Evolutionary conservation across 2,329 filamentous ascomycete species (phyloP), one percentile per base, ranked within the genome.

Genomic region (Microcyclospora pomicola): DNA sequence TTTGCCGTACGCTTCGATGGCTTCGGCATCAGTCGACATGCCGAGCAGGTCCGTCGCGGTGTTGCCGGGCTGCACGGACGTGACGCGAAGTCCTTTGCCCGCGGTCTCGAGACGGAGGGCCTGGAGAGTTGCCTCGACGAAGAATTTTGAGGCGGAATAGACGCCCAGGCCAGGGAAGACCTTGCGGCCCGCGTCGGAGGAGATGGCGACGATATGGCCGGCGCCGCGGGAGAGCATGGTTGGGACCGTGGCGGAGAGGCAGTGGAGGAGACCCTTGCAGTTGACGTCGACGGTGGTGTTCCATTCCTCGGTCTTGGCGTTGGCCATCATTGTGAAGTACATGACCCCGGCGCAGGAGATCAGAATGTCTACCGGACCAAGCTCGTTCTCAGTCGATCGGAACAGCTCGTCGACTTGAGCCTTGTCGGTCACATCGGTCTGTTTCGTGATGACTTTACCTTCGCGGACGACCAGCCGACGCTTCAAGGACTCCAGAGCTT

Each of bases 261-360:
- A 78, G 65, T 88, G 71, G 38, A 87, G 64, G 1, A 88, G 69
- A 29, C 82, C 82, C 61, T 87, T 87, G 74, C 82, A 87, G 64
- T 88, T 88, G 48, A 88, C 80, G 50, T 87, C 82, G 31, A 88
- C 81, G 0, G 82, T 87, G 41, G 73, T 78, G 45, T 86, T 77
- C 82, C 82, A 88, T 50, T 88, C 77, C 5, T 82, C 79, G 0
- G 67, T 72, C 45, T 80, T 71, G 6, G 66, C 71, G 54, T 86
- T 87, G 40, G 77, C 74, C 82, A 88, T 87, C 76, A 87, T 77
- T 38, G 82, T 87, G 61, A 77, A 88, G 64, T 88, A 88, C 82
- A 88, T 88, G 54, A 88, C 82, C 28, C 82, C 82, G 0, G 82
- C 83, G 52, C 81, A 84, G 31, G 76, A 76, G 35, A 88, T 74